Evolutionary conservation across 139 green algal genomes (phyloP).

Genomic region (Tetradesmus lagerheimii): DNA sequence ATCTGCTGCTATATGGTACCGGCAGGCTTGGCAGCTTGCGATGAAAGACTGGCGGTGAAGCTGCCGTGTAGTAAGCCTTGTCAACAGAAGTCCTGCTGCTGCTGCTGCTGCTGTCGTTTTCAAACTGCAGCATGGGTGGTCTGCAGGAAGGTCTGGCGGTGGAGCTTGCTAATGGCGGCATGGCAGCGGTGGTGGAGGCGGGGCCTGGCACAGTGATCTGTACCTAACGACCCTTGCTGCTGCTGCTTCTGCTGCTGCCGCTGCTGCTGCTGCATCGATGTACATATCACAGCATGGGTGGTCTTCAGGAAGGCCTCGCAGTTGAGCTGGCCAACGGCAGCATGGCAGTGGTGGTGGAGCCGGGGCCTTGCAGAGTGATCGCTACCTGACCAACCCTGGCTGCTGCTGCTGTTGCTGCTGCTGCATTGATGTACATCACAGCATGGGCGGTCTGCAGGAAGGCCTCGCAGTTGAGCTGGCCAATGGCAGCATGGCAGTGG

Average conservation of each 20-base stretch:
- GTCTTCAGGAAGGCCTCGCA: slow-evolving; percentile 75
- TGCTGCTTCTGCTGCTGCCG: not conserved
- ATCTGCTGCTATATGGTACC: slow-evolving; percentile 76
- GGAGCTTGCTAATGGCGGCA: slow-evolving; percentile 82
- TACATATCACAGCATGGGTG: slow-evolving; percentile 81
- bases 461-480: slow-evolving; percentile 83
- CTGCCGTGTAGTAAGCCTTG: no score
- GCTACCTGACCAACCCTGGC: not conserved
- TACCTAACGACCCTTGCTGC: no score
- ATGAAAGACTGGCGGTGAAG: no score
- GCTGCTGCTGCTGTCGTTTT: not conserved
- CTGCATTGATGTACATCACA: slow-evolving; percentile 65
- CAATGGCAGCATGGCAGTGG: slow-evolving; percentile 57
- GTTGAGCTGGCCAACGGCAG: slow-evolving; percentile 84
- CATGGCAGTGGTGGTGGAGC: slow-evolving; percentile 78
- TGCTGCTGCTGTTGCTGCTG: no score
- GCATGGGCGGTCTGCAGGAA: slow-evolving; percentile 57
- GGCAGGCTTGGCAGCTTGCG: not conserved
- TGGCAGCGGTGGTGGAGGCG: slow-evolving; percentile 77
- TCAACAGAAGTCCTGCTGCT: not conserved
- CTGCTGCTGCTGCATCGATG: not conserved
- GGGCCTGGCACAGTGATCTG: no score
- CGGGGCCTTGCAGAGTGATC: not conserved
- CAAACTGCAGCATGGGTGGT: slow-evolving; percentile 77
- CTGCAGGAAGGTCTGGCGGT: slow-evolving; percentile 76